Percentiles rank a stretch among this genome's conserved stretches.
These are phyloP conservation scores for Hanseniaspora mollemarum DNA, from an alignment of 805 yeast genomes.

Conservation along the genomic window DNA sequence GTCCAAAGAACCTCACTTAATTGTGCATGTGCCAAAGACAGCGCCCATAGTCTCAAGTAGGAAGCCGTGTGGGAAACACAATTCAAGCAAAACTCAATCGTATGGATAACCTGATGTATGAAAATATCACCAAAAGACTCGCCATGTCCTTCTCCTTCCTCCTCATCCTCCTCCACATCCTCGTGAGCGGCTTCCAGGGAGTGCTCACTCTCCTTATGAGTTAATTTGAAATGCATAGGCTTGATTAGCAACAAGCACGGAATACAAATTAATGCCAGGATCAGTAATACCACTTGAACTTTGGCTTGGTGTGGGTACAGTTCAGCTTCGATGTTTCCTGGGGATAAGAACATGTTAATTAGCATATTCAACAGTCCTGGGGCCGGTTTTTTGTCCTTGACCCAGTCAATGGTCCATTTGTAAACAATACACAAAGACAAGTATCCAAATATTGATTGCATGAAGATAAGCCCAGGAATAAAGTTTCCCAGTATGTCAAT, in stretches of 20 bases:
- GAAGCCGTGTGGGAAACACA: constrained; percentile 76
- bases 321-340: constrained; percentile 56
- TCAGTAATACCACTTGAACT: constrained; percentile 47
- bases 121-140: constrained; percentile 54
- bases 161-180: constrained; percentile 33
- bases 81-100: constrained; percentile 68
- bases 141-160: constrained; percentile 35
- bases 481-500: constrained; percentile 64
- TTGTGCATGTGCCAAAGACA: constrained; percentile 72
- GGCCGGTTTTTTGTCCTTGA: constrained; percentile 47
- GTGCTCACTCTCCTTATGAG: constrained; percentile 14
- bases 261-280: constrained; percentile 54
- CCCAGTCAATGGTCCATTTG: constrained; percentile 68
- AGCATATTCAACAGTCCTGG: constrained; percentile 67
- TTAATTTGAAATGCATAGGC: constrained; percentile 40
- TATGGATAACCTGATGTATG: constrained; percentile 70
- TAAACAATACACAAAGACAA: constrained; percentile 53
- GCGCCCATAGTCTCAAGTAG: constrained; percentile 66
- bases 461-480: constrained; percentile 59
- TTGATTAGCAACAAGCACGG: constrained; percentile 63
- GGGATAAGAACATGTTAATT: constrained; percentile 63
- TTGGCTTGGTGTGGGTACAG: constrained; percentile 54
- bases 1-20: constrained; percentile 63
- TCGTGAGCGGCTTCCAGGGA: constrained; percentile 12
- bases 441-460: constrained; percentile 69